Evolutionary conservation across 139 green algal species (phyloP), one percentile per base, ranked within the genome.

Genomic region (Asterochloris sp.): DNA sequence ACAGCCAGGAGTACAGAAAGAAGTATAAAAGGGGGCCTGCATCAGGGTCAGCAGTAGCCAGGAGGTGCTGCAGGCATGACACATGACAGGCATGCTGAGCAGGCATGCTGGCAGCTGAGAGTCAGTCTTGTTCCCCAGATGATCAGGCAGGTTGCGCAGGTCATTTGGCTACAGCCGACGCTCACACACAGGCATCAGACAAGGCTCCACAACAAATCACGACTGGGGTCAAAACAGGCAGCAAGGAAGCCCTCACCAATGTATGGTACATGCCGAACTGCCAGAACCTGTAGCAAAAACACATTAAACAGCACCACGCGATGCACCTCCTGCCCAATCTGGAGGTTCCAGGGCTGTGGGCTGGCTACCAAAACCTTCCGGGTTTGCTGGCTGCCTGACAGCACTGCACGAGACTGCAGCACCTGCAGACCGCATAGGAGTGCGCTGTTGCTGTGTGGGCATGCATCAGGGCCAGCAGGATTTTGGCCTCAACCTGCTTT

Each of bases 1-100:
- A 97, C 76, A 97, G 85, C 90, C 91, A 97, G 10, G 89, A 91
- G 0, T 92, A 82, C 47, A 93, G 80, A 26, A 95, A 24, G 26
- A 93, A 86, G 66, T 88, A 87, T 12, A 94, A n/a, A 24, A 75
- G 21, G 0, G 13, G 67, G 29, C 93, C 93, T 91, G 89, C 80
- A 81, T 69, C 38, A 54, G 38, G 38, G 38, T 54, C 38, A 54
- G 38, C 38, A 54, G 38, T 54, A 10, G 38, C 38, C 38, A 54
- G 38, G 38, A 54, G 38, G 38, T 54, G 66, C 17, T 24, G 21
- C 66, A 71, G 17, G 66, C 66, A 26, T 71, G 19, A 71, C 66
- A 71, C 17, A 71, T 26, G 66, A 24, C 66, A 71, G 21, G 66
- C 66, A 71, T 71, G 19, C 66, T 24, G 21, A 71, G 38, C 38